Base-by-base conservation (phyloP, 2,329 filamentous ascomycete species). In the Clarireedia sp. region DNA sequence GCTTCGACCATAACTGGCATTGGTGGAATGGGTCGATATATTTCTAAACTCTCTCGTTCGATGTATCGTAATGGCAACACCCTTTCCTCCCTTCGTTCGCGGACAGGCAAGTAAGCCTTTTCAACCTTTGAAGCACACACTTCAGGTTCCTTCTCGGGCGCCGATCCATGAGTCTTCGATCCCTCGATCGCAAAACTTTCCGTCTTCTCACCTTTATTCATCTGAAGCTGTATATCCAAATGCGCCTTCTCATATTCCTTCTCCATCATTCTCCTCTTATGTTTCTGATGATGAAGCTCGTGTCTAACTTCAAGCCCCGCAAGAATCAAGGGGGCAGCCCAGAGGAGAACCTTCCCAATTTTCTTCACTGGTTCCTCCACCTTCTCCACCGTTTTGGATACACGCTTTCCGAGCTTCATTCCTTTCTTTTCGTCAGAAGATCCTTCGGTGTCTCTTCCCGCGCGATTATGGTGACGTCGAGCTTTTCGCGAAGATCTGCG, bases 171-270 rank as follows among this genome's bases (percentile, higher is more conserved):
- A 44, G 38, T 24, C 14, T 44, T 55, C 14, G 46, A 10, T 14
- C 46, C 46, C 17, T 49, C 46, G 3, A 44, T n/a, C 19, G 26
- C 14, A 8, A 44, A 4, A n/a, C 24, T 29, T 14, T 54, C 44
- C 3, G 36, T 38, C 38, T 44, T 55, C 5, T 45, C 54, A 17
- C 41, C 26, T 17, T 24, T 55, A 7, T 14, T 41, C 48, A 47
- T 17, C 19, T 55, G 38, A n/a, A 55, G 8, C 9, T 55, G 48
- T 21, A 55, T 33, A 21, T 55, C 54, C 21, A 55, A 24, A 17
- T 55, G 54, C 5, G 54, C 54, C 41, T 55, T 55, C 48, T 55
- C 54, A 19, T 51, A 55, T 19, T 55, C 54, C 23, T 55, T 55
- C 8, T 55, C 54, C 48, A 51, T 52, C 54, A 55, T 55, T 6